Percentiles rank a stretch among this genome's conserved stretches.
These are phyloP conservation scores for Chytridiales sp. DNA, from an alignment of 371 early-diverging fungal species.

Conservation along the genomic window DNA sequence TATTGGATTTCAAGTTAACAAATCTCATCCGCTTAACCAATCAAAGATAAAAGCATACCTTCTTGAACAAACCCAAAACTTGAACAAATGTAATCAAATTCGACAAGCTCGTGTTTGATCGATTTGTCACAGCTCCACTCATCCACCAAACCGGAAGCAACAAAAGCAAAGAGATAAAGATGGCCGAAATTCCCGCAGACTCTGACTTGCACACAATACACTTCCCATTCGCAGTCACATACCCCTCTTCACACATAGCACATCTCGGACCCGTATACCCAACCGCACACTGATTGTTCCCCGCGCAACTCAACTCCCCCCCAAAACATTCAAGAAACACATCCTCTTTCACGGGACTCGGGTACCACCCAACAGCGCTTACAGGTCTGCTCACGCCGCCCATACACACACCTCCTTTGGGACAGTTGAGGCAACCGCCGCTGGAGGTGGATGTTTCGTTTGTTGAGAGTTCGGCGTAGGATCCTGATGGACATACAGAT, in stretches of 20 bases:
- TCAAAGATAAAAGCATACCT: slow-evolving; percentile 10
- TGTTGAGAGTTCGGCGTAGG: too few species aligned
- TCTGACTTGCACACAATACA: slow-evolving; percentile 19
- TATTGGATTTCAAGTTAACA: background rate
- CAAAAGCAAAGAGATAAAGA: slow-evolving; percentile 1
- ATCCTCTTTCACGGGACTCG: slow-evolving; percentile 4
- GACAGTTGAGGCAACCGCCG: slow-evolving; percentile 10
- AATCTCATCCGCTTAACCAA: background rate
- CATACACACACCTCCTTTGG: slow-evolving; percentile 8
- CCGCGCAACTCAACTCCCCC: slow-evolving; percentile 10
- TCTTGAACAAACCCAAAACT: slow-evolving; percentile 25
- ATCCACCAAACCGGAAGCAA: slow-evolving; percentile 23
- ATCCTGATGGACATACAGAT: too few species aligned
- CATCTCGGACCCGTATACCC: slow-evolving; percentile 16
- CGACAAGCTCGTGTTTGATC: slow-evolving; percentile 6
- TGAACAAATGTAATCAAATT: slow-evolving; percentile 22
- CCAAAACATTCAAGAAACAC: slow-evolving; percentile 21
- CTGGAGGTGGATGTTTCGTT: too few species aligned
- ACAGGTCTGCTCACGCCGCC: slow-evolving; percentile 5
- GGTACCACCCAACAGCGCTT: slow-evolving; percentile 8
- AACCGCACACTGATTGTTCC: slow-evolving; percentile 10
- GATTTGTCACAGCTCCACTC: slow-evolving; percentile 8
- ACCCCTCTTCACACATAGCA: slow-evolving; percentile 20
- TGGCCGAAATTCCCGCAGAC: slow-evolving; percentile 9
- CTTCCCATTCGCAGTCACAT: slow-evolving; percentile 22